Evolutionary conservation across 257 asterid species (phyloP).

Genomic region (Rubia yunnanensis): DNA sequence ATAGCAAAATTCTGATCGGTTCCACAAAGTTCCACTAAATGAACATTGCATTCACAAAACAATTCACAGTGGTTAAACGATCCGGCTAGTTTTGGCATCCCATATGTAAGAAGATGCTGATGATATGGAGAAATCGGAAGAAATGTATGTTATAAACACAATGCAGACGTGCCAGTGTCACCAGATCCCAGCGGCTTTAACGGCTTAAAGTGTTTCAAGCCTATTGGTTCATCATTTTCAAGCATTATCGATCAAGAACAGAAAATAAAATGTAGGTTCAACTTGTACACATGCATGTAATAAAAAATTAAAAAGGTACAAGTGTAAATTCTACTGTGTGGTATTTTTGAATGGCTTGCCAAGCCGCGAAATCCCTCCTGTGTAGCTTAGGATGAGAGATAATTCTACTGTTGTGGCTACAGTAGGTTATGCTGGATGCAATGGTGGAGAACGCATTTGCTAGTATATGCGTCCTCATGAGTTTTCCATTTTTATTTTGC

Average conservation of each 20-base stretch:
- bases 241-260: conserved; percentile 17
- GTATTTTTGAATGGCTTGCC: conserved; percentile 83
- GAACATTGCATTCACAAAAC: conserved; percentile 50
- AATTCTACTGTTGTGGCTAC: too few relatives aligned
- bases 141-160: not conserved
- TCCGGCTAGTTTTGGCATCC: too few relatives aligned
- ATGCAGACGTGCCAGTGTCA: conserved; percentile 81
- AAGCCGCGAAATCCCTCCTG: conserved; percentile 61
- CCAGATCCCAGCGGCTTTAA: conserved; percentile 96
- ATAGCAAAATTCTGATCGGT: conserved; percentile 76
- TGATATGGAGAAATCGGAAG: not conserved
- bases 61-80: too few relatives aligned
- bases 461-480: too few relatives aligned
- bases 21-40: conserved; percentile 83
- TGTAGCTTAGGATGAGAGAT: conserved; percentile 99
- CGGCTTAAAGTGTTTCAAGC: conserved; percentile 87
- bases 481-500: too few relatives aligned
- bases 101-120: not conserved
- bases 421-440: too few relatives aligned
- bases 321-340: too few relatives aligned
- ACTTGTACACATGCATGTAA: conserved; percentile 4
- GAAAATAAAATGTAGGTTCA: not conserved
- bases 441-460: too few relatives aligned
- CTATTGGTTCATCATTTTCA: conserved; percentile 64
- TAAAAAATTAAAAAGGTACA: too few relatives aligned